Percentiles rank a stretch among this genome's conserved stretches.
Evolutionary conservation across 306 rosid species (phyloP).

Genomic region (Cicer pinnatifidum): DNA sequence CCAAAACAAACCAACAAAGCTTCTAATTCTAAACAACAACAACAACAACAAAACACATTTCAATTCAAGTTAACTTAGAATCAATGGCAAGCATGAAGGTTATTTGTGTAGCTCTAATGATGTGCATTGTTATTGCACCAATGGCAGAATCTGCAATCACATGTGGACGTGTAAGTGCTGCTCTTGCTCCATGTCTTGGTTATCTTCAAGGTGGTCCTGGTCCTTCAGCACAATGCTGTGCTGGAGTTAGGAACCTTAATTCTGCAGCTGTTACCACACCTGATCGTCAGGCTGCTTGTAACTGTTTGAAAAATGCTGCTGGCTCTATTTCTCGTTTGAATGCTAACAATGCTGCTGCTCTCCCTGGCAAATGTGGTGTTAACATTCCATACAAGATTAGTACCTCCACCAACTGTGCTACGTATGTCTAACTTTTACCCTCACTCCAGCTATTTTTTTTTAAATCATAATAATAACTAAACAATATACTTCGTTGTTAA

Average conservation of each 20-base stretch:
- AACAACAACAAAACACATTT: background rate
- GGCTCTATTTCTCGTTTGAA: background rate
- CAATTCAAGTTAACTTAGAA: background rate
- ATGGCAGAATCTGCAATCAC: constrained; percentile 45
- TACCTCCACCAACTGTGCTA: constrained; percentile 44
- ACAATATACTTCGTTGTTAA: too few relatives aligned
- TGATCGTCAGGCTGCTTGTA: constrained; percentile 50
- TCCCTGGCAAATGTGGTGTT: constrained; percentile 46
- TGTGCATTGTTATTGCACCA: constrained; percentile 45
- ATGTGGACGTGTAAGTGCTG: constrained; percentile 47
- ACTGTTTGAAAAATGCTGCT: constrained; percentile 16
- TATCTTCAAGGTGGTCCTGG: constrained; percentile 33
- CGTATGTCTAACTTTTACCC: constrained; percentile 9
- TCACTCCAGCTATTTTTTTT: too few relatives aligned
- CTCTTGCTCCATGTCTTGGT: background rate
- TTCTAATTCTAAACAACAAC: background rate
- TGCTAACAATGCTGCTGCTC: background rate
- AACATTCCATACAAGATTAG: constrained; percentile 49
- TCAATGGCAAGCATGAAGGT: constrained; percentile 47
- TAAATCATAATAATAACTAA: background rate
- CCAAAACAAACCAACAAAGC: background rate
- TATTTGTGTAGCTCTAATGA: constrained; percentile 34
- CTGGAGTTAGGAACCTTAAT: constrained; percentile 35
- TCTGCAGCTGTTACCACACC: constrained; percentile 38
- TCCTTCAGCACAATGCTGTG: constrained; percentile 10